phyloP scores from a whole-genome alignment of 2,329 filamentous ascomycete species.

The Beauveria sp. region DNA sequence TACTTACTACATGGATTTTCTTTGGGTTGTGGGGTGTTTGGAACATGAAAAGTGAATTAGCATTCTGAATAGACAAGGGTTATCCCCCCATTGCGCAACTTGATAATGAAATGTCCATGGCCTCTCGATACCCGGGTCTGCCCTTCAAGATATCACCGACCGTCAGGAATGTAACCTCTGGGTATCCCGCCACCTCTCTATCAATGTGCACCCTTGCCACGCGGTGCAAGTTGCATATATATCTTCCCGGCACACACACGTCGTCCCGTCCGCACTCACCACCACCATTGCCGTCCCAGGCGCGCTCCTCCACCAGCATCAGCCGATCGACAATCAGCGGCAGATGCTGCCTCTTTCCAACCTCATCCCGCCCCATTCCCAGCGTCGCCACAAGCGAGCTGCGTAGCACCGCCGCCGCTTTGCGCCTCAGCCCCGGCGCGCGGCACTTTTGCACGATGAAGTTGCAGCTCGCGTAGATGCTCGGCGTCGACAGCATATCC shows the following conservation, averaged over 20 bases:
- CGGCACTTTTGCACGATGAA: not conserved
- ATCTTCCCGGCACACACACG: not conserved
- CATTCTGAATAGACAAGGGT: slow-evolving; percentile 3
- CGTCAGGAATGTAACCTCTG: not conserved
- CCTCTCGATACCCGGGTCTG: not conserved
- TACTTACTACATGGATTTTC: not conserved
- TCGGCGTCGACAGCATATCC: not conserved
- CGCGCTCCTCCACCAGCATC: not conserved
- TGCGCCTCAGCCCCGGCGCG: not conserved
- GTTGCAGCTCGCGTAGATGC: not conserved
- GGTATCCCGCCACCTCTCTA: not conserved
- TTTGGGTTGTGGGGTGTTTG: slow-evolving; percentile 2
- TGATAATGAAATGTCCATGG: not conserved
- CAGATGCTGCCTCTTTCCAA: not conserved
- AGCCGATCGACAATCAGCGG: not conserved
- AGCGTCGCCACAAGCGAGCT: not conserved
- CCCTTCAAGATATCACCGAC: not conserved
- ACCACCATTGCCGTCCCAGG: not conserved
- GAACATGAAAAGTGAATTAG: slow-evolving; percentile 10
- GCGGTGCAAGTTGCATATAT: not conserved
- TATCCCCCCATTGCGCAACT: not conserved
- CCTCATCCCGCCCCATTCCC: not conserved
- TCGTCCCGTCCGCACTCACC: not conserved
- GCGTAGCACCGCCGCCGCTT: not conserved
- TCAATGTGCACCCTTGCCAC: not conserved